Base-by-base conservation (phyloP, 2,329 filamentous ascomycete genomes). In the Fusarium falciforme region DNA sequence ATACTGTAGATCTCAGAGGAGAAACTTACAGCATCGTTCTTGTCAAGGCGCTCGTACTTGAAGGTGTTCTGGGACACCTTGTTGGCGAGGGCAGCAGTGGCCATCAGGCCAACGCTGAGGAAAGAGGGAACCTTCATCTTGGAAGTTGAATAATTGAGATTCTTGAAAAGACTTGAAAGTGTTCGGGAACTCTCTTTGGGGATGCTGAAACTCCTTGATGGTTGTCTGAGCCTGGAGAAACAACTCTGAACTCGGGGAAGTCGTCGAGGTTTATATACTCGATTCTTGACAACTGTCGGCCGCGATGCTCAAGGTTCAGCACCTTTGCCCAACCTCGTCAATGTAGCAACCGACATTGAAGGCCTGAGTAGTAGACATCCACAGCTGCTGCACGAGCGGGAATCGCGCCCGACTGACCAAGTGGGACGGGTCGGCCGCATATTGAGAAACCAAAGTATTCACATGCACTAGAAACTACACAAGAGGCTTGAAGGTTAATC, bases 41-140 rank as follows among this genome's bases (percentile, higher is more conserved):
- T 78, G 71, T 79, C 75, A 8, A 79, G 77, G 14, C 77, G 70
- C 68, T 79, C 77, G 36, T 74, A 79, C 40, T 64, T 76, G 68
- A 55, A 52, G 27, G 47, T 77, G 33, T 58, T 68, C 44, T 29
- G 44, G 9, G 16, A 17, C 14, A 47, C 59, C 44, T 65, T 72
- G 49, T 40, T 38, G 9, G 74, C 74, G 31, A 76, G 59, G 5
- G 66, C 72, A 20, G 65, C 63, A 17, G 65, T 66, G 25, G 70
- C 67, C 11, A 72, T 52, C 29, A 74, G 31, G 60, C 74, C 63
- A 16, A 67, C 47, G 54, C 72, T 22, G 38, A 77, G 52, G 27
- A 77, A 62, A 16, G 72, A 63, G 12, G 61, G 42, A 25, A 77
- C 67, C 72, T 77, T 77, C 75, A 77, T 77, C 14, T 61, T 75